These are phyloP conservation scores for Scorias spongiosa DNA, from an alignment of 2,329 filamentous ascomycete genomes.

Conservation along the genomic window DNA sequence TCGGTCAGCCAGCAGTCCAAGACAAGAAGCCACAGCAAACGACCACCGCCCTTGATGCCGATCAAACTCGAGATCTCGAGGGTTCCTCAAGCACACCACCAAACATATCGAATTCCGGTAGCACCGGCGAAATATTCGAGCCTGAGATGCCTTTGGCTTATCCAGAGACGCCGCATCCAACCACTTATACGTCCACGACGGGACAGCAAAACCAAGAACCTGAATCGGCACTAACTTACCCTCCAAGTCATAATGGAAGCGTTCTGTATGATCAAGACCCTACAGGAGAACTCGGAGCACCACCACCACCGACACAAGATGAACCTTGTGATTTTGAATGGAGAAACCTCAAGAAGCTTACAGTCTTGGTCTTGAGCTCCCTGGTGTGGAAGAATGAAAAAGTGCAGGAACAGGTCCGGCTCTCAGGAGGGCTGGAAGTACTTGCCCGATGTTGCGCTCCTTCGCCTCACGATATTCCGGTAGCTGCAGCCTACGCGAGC, in stretches of 20 bases:
- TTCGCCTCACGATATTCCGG: background rate
- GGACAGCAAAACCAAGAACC: background rate
- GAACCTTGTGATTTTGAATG: constrained; percentile 53
- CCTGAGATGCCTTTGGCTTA: constrained; percentile 26
- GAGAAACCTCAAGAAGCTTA: constrained; percentile 82
- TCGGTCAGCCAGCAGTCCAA: constrained; percentile 1
- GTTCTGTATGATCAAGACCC: constrained; percentile 11
- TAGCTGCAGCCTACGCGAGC: background rate
- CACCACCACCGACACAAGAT: constrained; percentile 29
- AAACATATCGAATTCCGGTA: constrained; percentile 15
- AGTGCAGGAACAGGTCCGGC: constrained; percentile 78
- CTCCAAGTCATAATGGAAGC: background rate
- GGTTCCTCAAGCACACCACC: constrained; percentile 20
- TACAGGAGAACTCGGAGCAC: constrained; percentile 1
- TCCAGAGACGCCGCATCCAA: constrained; percentile 24
- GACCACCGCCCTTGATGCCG: constrained; percentile 33
- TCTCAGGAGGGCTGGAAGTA: constrained; percentile 71
- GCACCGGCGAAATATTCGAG: constrained; percentile 18
- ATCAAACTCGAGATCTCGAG: constrained; percentile 47
- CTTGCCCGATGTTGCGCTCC: constrained; percentile 63
- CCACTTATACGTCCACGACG: background rate
- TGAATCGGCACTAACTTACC: background rate
- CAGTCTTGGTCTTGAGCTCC: constrained; percentile 77
- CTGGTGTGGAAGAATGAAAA: constrained; percentile 74
- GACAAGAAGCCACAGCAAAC: background rate